Evolutionary conservation across 129 eudicot genomes (phyloP), one percentile per base, ranked within the genome.

Genomic region (Escallonia herrerae): DNA sequence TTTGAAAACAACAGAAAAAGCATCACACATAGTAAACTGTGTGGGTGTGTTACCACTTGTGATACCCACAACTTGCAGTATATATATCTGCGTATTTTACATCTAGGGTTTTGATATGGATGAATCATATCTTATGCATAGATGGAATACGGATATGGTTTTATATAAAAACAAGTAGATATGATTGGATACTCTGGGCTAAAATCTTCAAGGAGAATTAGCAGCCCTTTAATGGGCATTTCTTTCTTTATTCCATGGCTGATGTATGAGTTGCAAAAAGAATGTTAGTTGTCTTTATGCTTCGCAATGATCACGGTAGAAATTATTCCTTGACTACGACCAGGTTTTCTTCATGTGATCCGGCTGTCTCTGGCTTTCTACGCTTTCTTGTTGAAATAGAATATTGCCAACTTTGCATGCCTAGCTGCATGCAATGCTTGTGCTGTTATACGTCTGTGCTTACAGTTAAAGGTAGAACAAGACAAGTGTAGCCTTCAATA

Each of bases 201-300:
- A 12, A 62, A 14, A 62, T 22, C 33, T 22, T 22, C 33, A 22
- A 22, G 33, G 33, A 22, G 33, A 11, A 10, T 14, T 39, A 12
- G 3, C 4, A 40, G 43, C 14, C 33, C 1, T 4, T 14, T 5
- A 60, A 43, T 60, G 65, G 65, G 50, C 49, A 8, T 60, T 15
- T 40, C 47, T 10, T 54, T n/a, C 41, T 60, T 42, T 60, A 60
- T 43, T 60, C 65, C 49, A 51, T n/a, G 61, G 50, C 41, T 60
- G 37, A 66, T 66, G n/a, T 66, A n/a, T 39, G 40, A 14, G 39
- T 54, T 64, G 58, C 45, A 50, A 48, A 64, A 45, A 45, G 68
- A 49, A 66, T 53, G 60, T 52, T 33, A 53, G 44, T 65, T 54
- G 51, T 42, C 4, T 40, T 14, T 4, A 41, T 66, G 62, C 60